These are phyloP conservation scores for Lanmaoa rubissima DNA, from an alignment of 768 basidiomycete genomes.

Conservation along the genomic window DNA sequence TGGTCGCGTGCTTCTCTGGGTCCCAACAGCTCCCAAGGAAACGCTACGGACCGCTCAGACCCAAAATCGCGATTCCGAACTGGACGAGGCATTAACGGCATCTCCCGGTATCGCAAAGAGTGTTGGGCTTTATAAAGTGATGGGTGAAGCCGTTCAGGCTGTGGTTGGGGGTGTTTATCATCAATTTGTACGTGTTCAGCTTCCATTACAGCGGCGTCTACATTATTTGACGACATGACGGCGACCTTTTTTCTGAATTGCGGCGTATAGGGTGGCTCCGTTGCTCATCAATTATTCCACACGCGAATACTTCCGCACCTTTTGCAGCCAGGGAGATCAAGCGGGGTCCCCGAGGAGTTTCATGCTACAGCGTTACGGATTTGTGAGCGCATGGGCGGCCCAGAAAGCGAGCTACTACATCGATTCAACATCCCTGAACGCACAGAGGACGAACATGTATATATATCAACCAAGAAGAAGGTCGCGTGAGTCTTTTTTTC, in stretches of 20 bases:
- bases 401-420: slow-evolving; percentile 20
- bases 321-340: slow-evolving; percentile 25
- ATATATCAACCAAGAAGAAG: slow-evolving; percentile 14
- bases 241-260: slow-evolving; percentile 3
- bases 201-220: slow-evolving; percentile 22
- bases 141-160: slow-evolving; percentile 75
- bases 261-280: slow-evolving; percentile 30
- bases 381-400: slow-evolving; percentile 33
- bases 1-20: slow-evolving; percentile 73
- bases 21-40: slow-evolving; percentile 49
- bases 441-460: slow-evolving; percentile 6
- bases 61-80: slow-evolving; percentile 24
- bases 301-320: slow-evolving; percentile 36
- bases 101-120: slow-evolving; percentile 42
- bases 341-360: slow-evolving; percentile 32
- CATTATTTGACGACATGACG: not conserved
- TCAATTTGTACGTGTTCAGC: slow-evolving; percentile 62
- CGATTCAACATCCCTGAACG: not conserved
- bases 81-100: slow-evolving; percentile 28
- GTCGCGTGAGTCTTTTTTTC: slow-evolving; percentile 21
- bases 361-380: slow-evolving; percentile 25
- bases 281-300: slow-evolving; percentile 34
- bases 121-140: slow-evolving; percentile 73
- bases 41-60: slow-evolving; percentile 26
- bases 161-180: slow-evolving; percentile 74